Percentiles rank a stretch among this genome's conserved stretches.
Evolutionary conservation across 2,329 filamentous ascomycete genomes (phyloP).

Genomic region (Phialophora chinensis): DNA sequence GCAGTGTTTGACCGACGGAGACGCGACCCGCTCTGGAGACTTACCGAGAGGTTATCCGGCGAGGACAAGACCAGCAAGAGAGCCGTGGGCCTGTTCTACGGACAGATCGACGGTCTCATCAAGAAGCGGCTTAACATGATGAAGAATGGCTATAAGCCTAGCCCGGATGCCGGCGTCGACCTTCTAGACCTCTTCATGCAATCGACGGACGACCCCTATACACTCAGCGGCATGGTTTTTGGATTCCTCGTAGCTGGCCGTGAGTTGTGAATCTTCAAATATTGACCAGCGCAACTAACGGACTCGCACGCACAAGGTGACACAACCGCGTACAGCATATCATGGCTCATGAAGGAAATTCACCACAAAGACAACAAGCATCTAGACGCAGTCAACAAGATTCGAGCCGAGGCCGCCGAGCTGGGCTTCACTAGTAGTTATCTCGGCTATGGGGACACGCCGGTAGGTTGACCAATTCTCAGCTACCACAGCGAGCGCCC

Average conservation of each 20-base stretch:
- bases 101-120: constrained; percentile 26
- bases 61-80: constrained; percentile 23
- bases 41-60: constrained; percentile 30
- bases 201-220: constrained; percentile 25
- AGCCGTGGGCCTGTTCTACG: constrained; percentile 27
- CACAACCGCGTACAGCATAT: constrained; percentile 28
- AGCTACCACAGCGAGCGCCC: background rate
- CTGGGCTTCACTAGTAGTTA: constrained; percentile 25
- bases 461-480: constrained; percentile 14
- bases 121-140: constrained; percentile 27
- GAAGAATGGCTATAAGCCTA: constrained; percentile 26
- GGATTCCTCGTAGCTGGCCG: constrained; percentile 27
- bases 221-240: constrained; percentile 26
- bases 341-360: constrained; percentile 31
- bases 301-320: constrained; percentile 9
- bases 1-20: constrained; percentile 29
- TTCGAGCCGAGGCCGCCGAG: constrained; percentile 20
- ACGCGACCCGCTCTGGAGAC: constrained; percentile 28
- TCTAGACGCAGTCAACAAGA: constrained; percentile 27
- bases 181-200: constrained; percentile 30
- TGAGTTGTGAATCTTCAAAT: constrained; percentile 6
- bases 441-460: constrained; percentile 23
- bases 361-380: constrained; percentile 27
- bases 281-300: background rate
- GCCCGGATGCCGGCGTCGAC: constrained; percentile 24